A percentile compares a stretch with the other conserved stretches of the same genome.
phyloP scores from a whole-genome alignment of 441 rosid genomes.

The Corymbia citriodora region DNA sequence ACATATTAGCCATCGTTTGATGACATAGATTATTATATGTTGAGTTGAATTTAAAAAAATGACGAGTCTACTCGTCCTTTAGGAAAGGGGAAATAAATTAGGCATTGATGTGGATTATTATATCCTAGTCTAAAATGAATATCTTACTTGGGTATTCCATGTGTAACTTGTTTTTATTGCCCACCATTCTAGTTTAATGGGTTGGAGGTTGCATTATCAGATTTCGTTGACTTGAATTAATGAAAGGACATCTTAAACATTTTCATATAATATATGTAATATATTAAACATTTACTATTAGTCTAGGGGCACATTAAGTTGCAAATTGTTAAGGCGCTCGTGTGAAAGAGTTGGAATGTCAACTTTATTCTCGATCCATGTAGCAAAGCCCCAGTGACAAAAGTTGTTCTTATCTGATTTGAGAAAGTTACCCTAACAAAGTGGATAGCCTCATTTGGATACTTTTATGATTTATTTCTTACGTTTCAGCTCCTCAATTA shows the following conservation, averaged over 20 bases:
- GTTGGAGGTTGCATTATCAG: background rate
- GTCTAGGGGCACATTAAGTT: too few relatives aligned
- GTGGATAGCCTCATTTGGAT: background rate
- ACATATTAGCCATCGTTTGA: background rate
- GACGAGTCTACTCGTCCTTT: too few relatives aligned
- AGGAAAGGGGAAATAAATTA: background rate
- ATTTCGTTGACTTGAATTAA: background rate
- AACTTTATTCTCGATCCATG: too few relatives aligned
- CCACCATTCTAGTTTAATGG: background rate
- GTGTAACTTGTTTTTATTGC: background rate
- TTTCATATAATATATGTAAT: background rate
- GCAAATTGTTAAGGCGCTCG: fast-evolving
- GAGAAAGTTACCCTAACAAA: background rate
- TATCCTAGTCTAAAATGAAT: background rate
- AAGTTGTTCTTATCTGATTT: fast-evolving
- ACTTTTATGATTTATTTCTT: background rate
- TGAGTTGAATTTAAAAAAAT: too few relatives aligned
- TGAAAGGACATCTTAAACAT: background rate
- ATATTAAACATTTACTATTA: background rate
- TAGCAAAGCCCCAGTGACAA: too few relatives aligned
- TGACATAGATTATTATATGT: too few relatives aligned
- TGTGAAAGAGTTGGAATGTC: fast-evolving
- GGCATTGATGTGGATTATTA: background rate
- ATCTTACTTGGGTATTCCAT: background rate
- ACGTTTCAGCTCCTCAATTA: background rate